Conservation (phyloP, 345 rosid species). For the Syzygium grande region DNA sequence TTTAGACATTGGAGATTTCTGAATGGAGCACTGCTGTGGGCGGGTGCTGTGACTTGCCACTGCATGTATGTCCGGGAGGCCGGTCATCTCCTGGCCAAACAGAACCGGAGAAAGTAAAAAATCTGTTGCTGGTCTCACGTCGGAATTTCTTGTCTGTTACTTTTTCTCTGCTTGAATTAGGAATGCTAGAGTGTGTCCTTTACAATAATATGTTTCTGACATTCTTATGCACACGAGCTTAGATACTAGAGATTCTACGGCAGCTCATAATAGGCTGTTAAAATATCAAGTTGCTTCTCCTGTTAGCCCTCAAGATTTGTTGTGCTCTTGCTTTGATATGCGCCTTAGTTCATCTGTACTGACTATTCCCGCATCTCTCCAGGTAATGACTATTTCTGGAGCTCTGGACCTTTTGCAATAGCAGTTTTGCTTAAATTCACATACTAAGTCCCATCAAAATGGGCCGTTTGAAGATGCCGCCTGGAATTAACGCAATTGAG, state of each 20-base stretch:
- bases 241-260: background rate
- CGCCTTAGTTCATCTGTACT: background rate
- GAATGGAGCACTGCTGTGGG: background rate
- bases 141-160: background rate
- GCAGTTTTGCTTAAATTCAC: background rate
- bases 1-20: background rate
- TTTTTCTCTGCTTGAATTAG: background rate
- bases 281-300: background rate
- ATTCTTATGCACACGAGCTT: background rate
- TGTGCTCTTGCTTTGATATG: background rate
- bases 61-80: background rate
- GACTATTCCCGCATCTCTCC: background rate
- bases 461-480: conserved; percentile 88
- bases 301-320: background rate
- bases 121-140: background rate
- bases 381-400: background rate
- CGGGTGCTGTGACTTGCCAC: background rate
- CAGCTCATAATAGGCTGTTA: background rate
- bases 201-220: background rate
- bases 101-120: background rate
- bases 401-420: background rate
- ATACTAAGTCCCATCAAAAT: conserved; percentile 14
- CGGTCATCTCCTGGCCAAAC: background rate
- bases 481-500: conserved; percentile 86
- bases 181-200: background rate